These are phyloP conservation scores for Globisporangium parvum DNA, from an alignment of 352 stramenopile species.

Conservation along the genomic window DNA sequence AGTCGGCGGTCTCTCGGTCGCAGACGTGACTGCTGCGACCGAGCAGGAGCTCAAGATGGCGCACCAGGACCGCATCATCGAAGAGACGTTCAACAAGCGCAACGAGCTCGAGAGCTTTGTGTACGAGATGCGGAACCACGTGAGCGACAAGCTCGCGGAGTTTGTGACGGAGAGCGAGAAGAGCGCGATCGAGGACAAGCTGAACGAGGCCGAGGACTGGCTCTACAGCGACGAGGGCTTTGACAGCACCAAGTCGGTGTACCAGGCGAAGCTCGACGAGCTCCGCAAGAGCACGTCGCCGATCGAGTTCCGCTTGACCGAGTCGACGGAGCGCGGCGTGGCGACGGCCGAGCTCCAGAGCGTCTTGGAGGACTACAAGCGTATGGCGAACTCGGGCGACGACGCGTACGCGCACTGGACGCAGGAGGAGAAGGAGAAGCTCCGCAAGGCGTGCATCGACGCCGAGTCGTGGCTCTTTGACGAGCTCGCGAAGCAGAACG, in stretches of 20 bases:
- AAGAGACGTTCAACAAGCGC: slow-evolving; percentile 97
- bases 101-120: slow-evolving; percentile 99
- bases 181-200: slow-evolving; percentile 76
- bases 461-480: slow-evolving; percentile 95
- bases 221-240: slow-evolving; percentile 99
- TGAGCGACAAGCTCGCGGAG: slow-evolving; percentile 73
- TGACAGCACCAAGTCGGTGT: slow-evolving; percentile 96
- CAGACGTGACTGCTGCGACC: slow-evolving; percentile 57
- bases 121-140: slow-evolving; percentile 98
- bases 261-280: slow-evolving; percentile 93
- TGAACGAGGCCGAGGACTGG: slow-evolving; percentile 96
- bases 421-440: slow-evolving; percentile 92
- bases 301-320: slow-evolving; percentile 90
- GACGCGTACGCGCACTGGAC: slow-evolving; percentile 95
- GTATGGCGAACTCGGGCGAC: slow-evolving; percentile 91
- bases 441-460: slow-evolving; percentile 86
- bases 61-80: slow-evolving; percentile 93
- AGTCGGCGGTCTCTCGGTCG: slow-evolving; percentile 46
- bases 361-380: slow-evolving; percentile 94
- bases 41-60: slow-evolving; percentile 95
- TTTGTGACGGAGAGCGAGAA: slow-evolving; percentile 91
- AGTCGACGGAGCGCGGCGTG: slow-evolving; percentile 86
- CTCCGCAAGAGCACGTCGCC: slow-evolving; percentile 91
- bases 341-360: slow-evolving; percentile 89
- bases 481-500: slow-evolving; percentile 92